Evolutionary conservation across 352 stramenopile species (phyloP).

Genomic region (Thraustotheca clavata): DNA sequence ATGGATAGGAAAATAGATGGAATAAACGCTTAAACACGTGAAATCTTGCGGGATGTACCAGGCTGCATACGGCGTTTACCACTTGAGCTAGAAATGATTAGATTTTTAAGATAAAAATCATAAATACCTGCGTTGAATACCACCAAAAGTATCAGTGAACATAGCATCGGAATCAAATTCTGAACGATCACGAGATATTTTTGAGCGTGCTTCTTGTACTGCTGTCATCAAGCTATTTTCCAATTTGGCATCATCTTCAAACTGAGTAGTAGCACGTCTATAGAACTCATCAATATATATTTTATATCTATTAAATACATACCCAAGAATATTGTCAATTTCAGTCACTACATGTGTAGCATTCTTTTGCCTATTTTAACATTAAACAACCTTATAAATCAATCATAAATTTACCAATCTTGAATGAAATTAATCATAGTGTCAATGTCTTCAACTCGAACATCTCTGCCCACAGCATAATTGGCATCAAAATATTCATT

Average conservation of each 20-base stretch:
- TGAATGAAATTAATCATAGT: constrained; percentile 84
- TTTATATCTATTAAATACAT: background rate
- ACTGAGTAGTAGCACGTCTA: constrained; percentile 1
- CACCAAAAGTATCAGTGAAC: background rate
- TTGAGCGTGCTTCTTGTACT: background rate
- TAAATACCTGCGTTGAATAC: background rate
- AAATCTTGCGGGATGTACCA: constrained; percentile 9
- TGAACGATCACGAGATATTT: background rate
- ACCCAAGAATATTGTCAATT: constrained; percentile 66
- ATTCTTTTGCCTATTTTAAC: constrained; percentile 41
- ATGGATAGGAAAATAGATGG: too few relatives aligned
- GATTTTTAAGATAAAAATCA: background rate
- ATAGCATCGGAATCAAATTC: constrained; percentile 17
- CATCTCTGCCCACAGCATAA: constrained; percentile 84
- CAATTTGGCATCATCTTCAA: background rate
- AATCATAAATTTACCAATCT: constrained; percentile 41
- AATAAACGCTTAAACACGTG: constrained; percentile 4
- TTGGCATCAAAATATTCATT: constrained; percentile 71
- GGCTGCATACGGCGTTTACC: constrained; percentile 18
- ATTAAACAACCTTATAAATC: background rate
- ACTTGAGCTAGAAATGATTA: background rate
- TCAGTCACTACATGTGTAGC: constrained; percentile 45
- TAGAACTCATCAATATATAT: background rate
- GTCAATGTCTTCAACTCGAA: constrained; percentile 73
- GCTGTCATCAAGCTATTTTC: constrained; percentile 11